A percentile compares a stretch with the other conserved stretches of the same genome.
Conservation (phyloP, 1,284 basidiomycete genomes). For the Agroathelia rolfsii region DNA sequence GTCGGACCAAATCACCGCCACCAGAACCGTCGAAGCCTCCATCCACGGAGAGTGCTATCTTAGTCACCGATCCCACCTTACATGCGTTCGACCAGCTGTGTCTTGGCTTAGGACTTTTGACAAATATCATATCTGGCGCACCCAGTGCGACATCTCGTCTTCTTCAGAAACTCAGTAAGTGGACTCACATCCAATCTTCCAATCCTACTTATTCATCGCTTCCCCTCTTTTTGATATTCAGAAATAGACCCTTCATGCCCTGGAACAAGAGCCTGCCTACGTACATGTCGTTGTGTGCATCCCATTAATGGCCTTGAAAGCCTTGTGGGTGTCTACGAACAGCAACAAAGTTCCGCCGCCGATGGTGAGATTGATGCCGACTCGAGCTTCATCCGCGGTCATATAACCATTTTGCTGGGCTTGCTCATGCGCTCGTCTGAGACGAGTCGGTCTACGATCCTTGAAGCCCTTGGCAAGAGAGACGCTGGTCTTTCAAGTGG, state of each 20-base stretch:
- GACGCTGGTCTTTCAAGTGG: constrained; percentile 11
- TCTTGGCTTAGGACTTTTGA: constrained; percentile 58
- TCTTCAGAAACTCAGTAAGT: too few species aligned
- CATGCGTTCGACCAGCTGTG: constrained; percentile 54
- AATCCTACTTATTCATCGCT: too few species aligned
- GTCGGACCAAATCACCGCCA: too few species aligned
- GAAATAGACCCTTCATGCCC: constrained; percentile 41
- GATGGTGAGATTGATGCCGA: constrained; percentile 27
- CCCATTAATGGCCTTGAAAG: constrained; percentile 34
- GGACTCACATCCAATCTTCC: too few species aligned
- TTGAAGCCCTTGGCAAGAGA: constrained; percentile 32
- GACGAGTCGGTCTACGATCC: constrained; percentile 34
- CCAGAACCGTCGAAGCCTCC: too few species aligned
- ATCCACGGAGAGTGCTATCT: too few species aligned
- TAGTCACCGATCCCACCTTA: too few species aligned
- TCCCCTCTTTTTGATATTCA: too few species aligned
- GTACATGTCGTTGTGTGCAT: constrained; percentile 36
- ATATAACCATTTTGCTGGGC: constrained; percentile 63
- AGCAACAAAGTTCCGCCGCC: too few species aligned
- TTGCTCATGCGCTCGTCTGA: constrained; percentile 45
- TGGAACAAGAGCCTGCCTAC: constrained; percentile 33
- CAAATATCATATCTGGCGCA: too few species aligned
- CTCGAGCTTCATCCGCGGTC: constrained; percentile 45
- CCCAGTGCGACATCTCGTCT: too few species aligned
- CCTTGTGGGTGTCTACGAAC: constrained; percentile 33